Percentiles rank a stretch among this genome's conserved stretches.
Evolutionary conservation across 352 stramenopile genomes (phyloP).

Genomic region (Globisporangium ultimum): DNA sequence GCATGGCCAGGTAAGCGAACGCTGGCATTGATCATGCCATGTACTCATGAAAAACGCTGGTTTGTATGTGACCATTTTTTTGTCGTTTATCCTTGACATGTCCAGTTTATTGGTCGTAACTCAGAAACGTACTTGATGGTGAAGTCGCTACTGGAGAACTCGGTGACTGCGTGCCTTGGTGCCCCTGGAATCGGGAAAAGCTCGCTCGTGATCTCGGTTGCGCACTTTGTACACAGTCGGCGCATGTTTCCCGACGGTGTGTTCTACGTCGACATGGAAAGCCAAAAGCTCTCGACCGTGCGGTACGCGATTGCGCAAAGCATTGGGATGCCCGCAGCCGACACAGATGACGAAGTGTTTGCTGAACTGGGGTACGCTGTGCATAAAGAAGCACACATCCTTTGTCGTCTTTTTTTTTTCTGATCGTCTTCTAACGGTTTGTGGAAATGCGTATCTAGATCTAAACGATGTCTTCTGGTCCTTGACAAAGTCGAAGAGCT

Average conservation of each 20-base stretch:
- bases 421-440: conserved; percentile 5
- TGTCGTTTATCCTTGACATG: background rate
- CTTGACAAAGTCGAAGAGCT: conserved; percentile 82
- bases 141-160: conserved; percentile 67
- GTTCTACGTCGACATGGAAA: conserved; percentile 83
- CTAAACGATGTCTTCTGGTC: conserved; percentile 67
- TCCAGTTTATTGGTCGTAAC: conserved; percentile 74
- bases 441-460: conserved; percentile 17
- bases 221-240: conserved; percentile 75
- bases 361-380: conserved; percentile 48
- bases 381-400: background rate
- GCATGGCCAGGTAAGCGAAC: conserved; percentile 48
- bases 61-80: background rate
- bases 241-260: conserved; percentile 78
- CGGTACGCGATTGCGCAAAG: conserved; percentile 79
- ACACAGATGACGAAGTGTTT: conserved; percentile 79
- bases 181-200: conserved; percentile 80
- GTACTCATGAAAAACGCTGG: background rate
- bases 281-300: conserved; percentile 74
- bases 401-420: background rate
- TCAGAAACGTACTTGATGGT: conserved; percentile 80
- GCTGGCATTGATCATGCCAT: background rate
- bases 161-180: conserved; percentile 68
- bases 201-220: conserved; percentile 77
- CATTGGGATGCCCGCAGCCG: conserved; percentile 67